Evolutionary conservation across 1,139 yeast genomes (phyloP).

Genomic region (Blastobotrys arbuscula): DNA sequence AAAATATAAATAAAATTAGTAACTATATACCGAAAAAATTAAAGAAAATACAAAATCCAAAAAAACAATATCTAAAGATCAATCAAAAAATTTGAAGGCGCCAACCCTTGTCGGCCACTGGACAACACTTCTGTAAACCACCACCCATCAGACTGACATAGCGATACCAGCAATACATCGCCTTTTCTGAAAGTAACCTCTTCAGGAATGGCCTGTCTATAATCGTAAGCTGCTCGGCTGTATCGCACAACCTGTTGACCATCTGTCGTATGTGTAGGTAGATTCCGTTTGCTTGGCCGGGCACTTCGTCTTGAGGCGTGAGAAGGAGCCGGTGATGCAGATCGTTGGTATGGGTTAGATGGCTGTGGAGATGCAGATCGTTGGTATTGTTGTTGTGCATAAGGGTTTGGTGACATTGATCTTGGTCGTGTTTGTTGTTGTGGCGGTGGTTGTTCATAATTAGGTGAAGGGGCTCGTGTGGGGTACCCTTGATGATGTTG

Average conservation of each 20-base stretch:
- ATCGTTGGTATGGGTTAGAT: conserved; percentile 10
- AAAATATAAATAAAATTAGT: not conserved
- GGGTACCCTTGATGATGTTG: conserved; percentile 9
- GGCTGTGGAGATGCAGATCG: conserved; percentile 1
- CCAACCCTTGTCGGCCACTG: conserved; percentile 53
- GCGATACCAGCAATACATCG: conserved; percentile 63
- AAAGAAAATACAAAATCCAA: not conserved
- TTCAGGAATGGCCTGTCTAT: conserved; percentile 72
- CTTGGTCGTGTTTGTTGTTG: conserved; percentile 9
- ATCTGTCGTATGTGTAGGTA: conserved; percentile 34
- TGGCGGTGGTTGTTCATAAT: conserved; percentile 1
- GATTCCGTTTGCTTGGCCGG: conserved; percentile 11
- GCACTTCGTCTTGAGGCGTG: conserved; percentile 19
- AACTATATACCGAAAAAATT: not conserved
- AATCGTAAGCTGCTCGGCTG: conserved; percentile 65
- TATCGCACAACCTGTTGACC: conserved; percentile 52
- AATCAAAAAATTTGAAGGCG: conserved; percentile 64
- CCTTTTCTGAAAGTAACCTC: conserved; percentile 71
- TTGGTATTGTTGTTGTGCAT: conserved; percentile 9
- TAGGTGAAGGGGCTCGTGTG: conserved; percentile 8
- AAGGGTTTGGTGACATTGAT: conserved; percentile 16
- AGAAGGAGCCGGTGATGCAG: conserved; percentile 13
- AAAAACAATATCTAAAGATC: not conserved
- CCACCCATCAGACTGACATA: conserved; percentile 86
- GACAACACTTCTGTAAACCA: conserved; percentile 73